Evolutionary conservation across 257 asterid genomes (phyloP).

Genomic region (Paulownia fortunei): DNA sequence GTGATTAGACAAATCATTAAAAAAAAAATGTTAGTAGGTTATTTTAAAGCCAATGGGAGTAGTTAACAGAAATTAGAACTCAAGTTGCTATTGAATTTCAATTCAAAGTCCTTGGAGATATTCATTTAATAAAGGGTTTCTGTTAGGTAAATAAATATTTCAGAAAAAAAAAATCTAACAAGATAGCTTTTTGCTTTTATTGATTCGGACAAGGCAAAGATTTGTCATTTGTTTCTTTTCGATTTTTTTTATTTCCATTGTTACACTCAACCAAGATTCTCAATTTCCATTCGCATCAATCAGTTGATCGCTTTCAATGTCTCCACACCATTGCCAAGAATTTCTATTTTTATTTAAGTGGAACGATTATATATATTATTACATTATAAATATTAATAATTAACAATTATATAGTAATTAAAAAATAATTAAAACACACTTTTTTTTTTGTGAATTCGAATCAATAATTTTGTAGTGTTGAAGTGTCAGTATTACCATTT

Average conservation of each 20-base stretch:
- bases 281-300: background rate
- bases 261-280: background rate
- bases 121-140: background rate
- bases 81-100: background rate
- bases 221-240: background rate
- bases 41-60: background rate
- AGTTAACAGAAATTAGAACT: background rate
- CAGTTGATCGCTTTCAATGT: background rate
- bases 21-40: background rate
- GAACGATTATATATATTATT: background rate
- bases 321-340: background rate
- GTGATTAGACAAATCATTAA: background rate
- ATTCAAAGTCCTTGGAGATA: slow-evolving; percentile 18
- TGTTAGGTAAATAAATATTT: background rate
- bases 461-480: too few species aligned
- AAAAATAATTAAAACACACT: background rate
- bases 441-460: background rate
- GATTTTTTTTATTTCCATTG: background rate
- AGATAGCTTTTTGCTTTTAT: slow-evolving; percentile 5
- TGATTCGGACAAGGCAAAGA: background rate
- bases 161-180: background rate
- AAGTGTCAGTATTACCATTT: background rate
- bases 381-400: background rate
- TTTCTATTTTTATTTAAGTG: background rate
- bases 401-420: background rate